Evolutionary conservation across 2,329 filamentous ascomycete species (phyloP).

Genomic region (Venturia oleaginea): DNA sequence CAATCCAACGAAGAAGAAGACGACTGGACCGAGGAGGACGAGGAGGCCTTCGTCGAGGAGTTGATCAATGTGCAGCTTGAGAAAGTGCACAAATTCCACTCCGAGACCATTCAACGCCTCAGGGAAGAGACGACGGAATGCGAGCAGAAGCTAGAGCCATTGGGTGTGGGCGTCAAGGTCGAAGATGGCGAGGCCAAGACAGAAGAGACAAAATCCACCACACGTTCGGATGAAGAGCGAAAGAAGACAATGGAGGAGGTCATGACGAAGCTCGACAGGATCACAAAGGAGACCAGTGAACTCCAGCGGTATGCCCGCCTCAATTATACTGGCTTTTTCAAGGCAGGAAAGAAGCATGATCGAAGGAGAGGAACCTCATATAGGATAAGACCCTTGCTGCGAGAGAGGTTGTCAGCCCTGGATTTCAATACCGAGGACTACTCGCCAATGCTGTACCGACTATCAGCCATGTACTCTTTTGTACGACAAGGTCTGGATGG

Average conservation of each 20-base stretch:
- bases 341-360: conserved; percentile 98
- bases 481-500: conserved; percentile 75
- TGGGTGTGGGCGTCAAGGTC: conserved; percentile 31
- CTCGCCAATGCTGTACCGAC: conserved; percentile 73
- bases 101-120: conserved; percentile 69
- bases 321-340: conserved; percentile 96
- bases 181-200: conserved; percentile 25
- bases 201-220: conserved; percentile 19
- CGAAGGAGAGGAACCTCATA: conserved; percentile 81
- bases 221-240: conserved; percentile 32
- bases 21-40: conserved; percentile 85
- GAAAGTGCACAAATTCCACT: conserved; percentile 87
- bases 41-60: conserved; percentile 89
- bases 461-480: conserved; percentile 94
- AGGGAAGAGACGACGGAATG: conserved; percentile 69
- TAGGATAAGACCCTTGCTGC: conserved; percentile 82
- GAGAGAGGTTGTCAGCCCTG: conserved; percentile 76
- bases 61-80: conserved; percentile 90
- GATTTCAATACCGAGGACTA: conserved; percentile 96
- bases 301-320: conserved; percentile 91
- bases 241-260: conserved; percentile 57
- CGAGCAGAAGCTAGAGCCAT: conserved; percentile 54
- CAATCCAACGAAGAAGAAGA: conserved; percentile 48
- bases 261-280: conserved; percentile 69
- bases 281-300: conserved; percentile 85